Base-by-base conservation (phyloP, 306 rosid genomes). In the Mimosa pudica region DNA sequence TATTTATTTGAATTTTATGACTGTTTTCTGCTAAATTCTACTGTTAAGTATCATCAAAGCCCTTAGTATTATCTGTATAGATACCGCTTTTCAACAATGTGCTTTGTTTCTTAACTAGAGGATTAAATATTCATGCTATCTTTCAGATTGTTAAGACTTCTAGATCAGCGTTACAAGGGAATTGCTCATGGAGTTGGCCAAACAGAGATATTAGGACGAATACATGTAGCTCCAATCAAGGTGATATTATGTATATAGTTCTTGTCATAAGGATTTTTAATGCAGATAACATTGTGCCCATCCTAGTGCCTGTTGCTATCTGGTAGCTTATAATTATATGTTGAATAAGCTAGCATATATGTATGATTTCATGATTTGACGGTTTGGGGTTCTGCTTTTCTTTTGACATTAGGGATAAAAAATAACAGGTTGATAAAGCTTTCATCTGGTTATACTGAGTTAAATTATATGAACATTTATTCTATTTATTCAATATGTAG, bases 141-240 rank as follows among this genome's bases (percentile, higher is more conserved):
- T 47, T 61, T 67, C 89, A 96, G 99, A 87, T 88, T 96, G 92
- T 82, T 93, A 88, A 90, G 99, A 88, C 99, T 96, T 80, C 62
- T 93, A 79, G 99, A 96, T 83, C 90, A 89, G 84, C 99, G 99
- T 70, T 96, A 90, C 77, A 96, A 77, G 84, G 99, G 99, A 55
- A 88, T 91, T 84, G 99, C 99, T 85, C 98, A 89, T 63, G 99
- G 99, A 55, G 99, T 96, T 76, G 99, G 99, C 76, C 98, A 96
- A 79, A 83, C 97, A 4, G 98, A 96, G 91, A 96, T 96, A 81
- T 88, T 96, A 84, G 99, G 99, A 74, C 87, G 94, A 17, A 91
- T 96, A 62, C 99, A 96, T 78, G 99, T 96, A 71, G 98, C 99
- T 84, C 92, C 98, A 71, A 96, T 96, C 84, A 96, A 96, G 98